Evolutionary conservation across 179 eudicot species (phyloP), one percentile per base, ranked within the genome.

Genomic region (Silene vulgaris): DNA sequence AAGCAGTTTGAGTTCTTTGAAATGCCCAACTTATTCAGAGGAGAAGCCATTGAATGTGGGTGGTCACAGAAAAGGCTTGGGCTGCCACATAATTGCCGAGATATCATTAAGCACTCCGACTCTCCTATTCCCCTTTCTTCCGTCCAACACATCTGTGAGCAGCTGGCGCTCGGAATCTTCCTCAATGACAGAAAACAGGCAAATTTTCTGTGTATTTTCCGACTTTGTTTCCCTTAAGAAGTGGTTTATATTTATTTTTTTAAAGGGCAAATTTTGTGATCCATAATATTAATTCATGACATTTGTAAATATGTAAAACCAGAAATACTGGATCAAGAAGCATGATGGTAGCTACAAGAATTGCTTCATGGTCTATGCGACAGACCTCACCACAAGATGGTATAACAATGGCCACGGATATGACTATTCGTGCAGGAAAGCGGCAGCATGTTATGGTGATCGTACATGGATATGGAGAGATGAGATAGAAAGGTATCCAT

Each of bases 281-380:
- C 48, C 12, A 43, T 74, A 61, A 61, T 40, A 45, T 45, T 69
- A 20, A 37, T 75, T 20, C 8, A 13, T 30, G 8, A 32, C 70
- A 65, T 21, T 4, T 56, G 9, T 48, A 52, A 62, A 37, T n/a
- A 21, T 68, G 14, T 52, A 8, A 52, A 52, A 30, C 13, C 88
- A 90, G 92, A 89, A 79, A 75, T 86, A 78, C 71, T 85, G 89
- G 91, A 83, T 88, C 21, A 82, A 81, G 14, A 78, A 77, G 83
- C 80, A 80, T 48, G 71, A 81, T 19, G 75, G 77, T 57, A 30
- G 71, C 71, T 76, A 76, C 60, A 45, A 16, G n/a, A 86, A 88
- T 82, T 85, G 93, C 80, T 90, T 90, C 85, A 77, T 85, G 84
- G 14, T 89, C 50, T 89, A 69, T 78, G 90, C 88, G 21, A 70